Conservation (phyloP, 2,329 filamentous ascomycete species). For the Scedosporium apiospermum region DNA sequence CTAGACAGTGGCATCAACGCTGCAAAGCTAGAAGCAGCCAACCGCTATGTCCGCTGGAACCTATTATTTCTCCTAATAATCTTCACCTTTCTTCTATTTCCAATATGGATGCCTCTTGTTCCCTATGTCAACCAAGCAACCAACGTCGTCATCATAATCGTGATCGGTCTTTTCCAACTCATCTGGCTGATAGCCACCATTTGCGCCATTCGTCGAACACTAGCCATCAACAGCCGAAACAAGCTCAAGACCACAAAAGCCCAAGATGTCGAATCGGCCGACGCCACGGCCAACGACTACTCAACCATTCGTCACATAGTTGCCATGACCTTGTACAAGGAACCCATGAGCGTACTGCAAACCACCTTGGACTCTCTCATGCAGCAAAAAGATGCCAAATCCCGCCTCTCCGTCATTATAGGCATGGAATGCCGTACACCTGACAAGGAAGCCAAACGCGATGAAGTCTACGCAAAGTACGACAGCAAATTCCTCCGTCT, state of each 20-base stretch:
- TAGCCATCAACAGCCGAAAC: constrained; percentile 5
- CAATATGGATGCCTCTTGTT: constrained; percentile 7
- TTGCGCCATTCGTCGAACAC: constrained; percentile 6
- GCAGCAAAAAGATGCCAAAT: constrained; percentile 3
- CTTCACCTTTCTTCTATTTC: constrained; percentile 4
- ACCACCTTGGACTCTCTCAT: constrained; percentile 7
- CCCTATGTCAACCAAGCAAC: constrained; percentile 6
- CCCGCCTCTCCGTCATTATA: constrained; percentile 5
- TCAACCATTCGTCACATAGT: constrained; percentile 6
- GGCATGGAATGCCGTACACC: constrained; percentile 6
- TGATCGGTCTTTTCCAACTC: constrained; percentile 5
- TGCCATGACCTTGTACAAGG: constrained; percentile 8
- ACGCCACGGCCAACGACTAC: constrained; percentile 2
- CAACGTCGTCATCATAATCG: constrained; percentile 5
- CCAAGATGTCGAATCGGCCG: background rate
- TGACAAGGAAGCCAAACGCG: constrained; percentile 5
- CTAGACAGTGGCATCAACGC: constrained; percentile 5
- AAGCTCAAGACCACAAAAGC: constrained; percentile 3
- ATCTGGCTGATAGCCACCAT: constrained; percentile 5
- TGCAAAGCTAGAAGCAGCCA: constrained; percentile 5
- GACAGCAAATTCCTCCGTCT: constrained; percentile 6
- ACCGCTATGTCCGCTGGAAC: constrained; percentile 6
- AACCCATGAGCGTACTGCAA: constrained; percentile 6
- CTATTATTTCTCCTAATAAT: constrained; percentile 4
- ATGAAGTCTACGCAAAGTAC: constrained; percentile 5